phyloP scores from a whole-genome alignment of 495 filamentous ascomycete species.

The Choiromyces venosus region DNA sequence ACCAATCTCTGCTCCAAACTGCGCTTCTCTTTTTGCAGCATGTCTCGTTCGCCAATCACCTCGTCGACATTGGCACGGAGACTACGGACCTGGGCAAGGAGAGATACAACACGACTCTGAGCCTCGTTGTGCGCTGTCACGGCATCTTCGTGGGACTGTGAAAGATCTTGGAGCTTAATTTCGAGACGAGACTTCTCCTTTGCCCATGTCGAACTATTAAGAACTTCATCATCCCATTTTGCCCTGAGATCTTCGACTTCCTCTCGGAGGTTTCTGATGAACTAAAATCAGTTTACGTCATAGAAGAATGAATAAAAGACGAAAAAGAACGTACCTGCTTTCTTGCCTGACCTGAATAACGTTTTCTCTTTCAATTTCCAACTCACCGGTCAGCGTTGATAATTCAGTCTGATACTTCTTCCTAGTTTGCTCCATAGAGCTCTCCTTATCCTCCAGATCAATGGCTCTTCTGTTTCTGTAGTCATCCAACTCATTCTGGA shows the following conservation, averaged over 20 bases:
- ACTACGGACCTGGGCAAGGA: slow-evolving; percentile 84
- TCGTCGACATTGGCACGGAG: slow-evolving; percentile 83
- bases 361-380: slow-evolving; percentile 89
- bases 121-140: slow-evolving; percentile 90
- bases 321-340: slow-evolving; percentile 26
- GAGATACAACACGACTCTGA: slow-evolving; percentile 79
- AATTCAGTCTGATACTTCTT: slow-evolving; percentile 97
- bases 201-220: slow-evolving; percentile 96
- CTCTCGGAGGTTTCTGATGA: slow-evolving; percentile 69
- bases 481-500: slow-evolving; percentile 97
- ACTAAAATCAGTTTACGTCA: slow-evolving; percentile 56
- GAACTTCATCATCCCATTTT: slow-evolving; percentile 98
- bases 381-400: slow-evolving; percentile 76
- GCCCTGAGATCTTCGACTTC: slow-evolving; percentile 90
- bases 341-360: slow-evolving; percentile 58
- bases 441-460: slow-evolving; percentile 94
- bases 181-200: slow-evolving; percentile 95
- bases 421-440: slow-evolving; percentile 91
- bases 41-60: slow-evolving; percentile 75
- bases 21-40: slow-evolving; percentile 81
- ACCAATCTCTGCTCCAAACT: slow-evolving; percentile 78
- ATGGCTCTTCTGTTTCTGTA: slow-evolving; percentile 92
- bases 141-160: slow-evolving; percentile 85
- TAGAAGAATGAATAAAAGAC: slow-evolving; percentile 25
- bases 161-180: slow-evolving; percentile 81